Evolutionary conservation across 352 stramenopile species (phyloP), one percentile per base, ranked within the genome.

Genomic region (Pythium phragmitis): DNA sequence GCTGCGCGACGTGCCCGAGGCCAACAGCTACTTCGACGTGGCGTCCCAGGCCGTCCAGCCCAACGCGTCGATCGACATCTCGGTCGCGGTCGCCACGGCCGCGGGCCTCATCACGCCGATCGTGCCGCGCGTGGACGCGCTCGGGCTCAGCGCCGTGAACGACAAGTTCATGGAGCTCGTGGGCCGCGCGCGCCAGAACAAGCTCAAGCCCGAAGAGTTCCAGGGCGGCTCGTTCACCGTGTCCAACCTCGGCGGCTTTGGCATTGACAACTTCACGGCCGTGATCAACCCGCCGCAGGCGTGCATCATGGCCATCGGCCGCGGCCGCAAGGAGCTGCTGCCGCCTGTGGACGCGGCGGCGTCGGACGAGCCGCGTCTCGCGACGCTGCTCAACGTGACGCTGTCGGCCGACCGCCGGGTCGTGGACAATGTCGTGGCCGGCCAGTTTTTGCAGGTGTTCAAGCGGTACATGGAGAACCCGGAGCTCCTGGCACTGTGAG

Each of bases 191-290:
- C 82, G 94, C 33, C 79, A 97, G 51, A 97, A 97, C 72, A 99
- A 99, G 77, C 80, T 99, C 56, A 93, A 98, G 79, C 98, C 98
- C 0, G 95, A 99, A 70, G 98, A 99, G 85, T 99, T 98, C 81
- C 94, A 99, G 79, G 97, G 97, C 57, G 97, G 97, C 53, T 98
- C 94, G 34, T 99, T 99, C 83, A 98, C 96, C n/a, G 91, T 99
- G 62, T 98, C 85, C 39, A 99, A 99, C 80, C 81, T 99, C 56
- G 98, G 98, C 16, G 85, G 85, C 71, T 99, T 99, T 75, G 97
- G 97, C 61, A 99, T 99, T 72, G 87, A 96, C 68, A 88, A 97
- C 75, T 99, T 99, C 74, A 96, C 85, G 43, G 98, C 98, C 11
- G 97, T 99, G 45, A 99, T 99, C 68, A 99, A 99, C 82, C 94